phyloP scores from a whole-genome alignment of 2,329 filamentous ascomycete genomes.

The Myriosclerotinia curreyana region DNA sequence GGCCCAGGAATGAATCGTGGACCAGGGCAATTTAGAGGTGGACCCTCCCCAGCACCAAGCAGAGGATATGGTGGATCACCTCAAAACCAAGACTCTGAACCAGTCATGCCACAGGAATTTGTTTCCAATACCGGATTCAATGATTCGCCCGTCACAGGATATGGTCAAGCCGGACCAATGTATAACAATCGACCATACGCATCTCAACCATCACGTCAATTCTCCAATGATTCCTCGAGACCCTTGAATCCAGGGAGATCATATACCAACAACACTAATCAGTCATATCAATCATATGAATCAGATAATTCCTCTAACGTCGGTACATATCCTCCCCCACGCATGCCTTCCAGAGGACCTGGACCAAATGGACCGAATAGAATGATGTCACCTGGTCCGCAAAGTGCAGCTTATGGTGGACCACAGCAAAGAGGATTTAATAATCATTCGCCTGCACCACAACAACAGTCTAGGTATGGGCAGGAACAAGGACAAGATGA shows the following conservation, averaged over 20 bases:
- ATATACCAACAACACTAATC: constrained; percentile 26
- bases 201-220: constrained; percentile 29
- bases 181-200: constrained; percentile 30
- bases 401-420: constrained; percentile 12
- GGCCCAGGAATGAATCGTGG: constrained; percentile 15
- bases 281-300: constrained; percentile 18
- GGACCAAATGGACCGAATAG: constrained; percentile 27
- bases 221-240: constrained; percentile 30
- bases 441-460: not conserved
- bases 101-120: constrained; percentile 27
- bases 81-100: constrained; percentile 1
- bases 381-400: constrained; percentile 32
- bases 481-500: not conserved
- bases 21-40: not conserved
- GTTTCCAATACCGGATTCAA: constrained; percentile 26
- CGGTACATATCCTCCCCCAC: constrained; percentile 15
- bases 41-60: constrained; percentile 9
- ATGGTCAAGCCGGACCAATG: constrained; percentile 20
- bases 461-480: not conserved
- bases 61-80: constrained; percentile 16
- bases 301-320: constrained; percentile 13
- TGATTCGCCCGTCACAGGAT: constrained; percentile 18
- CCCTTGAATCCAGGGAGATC: constrained; percentile 31
- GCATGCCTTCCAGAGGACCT: constrained; percentile 28
- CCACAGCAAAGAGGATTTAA: constrained; percentile 7